A percentile compares a stretch with the other conserved stretches of the same genome.
These are phyloP conservation scores for Wickerhamomyces mucosus DNA, from an alignment of 805 yeast species.

Conservation along the genomic window DNA sequence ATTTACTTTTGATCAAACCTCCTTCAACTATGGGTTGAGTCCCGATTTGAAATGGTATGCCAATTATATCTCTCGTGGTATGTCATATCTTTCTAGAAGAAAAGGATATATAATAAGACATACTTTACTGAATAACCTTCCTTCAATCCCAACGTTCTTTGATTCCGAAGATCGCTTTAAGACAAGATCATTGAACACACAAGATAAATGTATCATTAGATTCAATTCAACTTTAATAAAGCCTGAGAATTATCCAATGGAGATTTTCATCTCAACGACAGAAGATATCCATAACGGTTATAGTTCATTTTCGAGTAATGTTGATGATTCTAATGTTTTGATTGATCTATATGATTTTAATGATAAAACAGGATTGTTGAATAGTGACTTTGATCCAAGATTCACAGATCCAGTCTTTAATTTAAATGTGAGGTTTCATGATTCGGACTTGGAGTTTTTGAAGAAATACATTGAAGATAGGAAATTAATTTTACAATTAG, in stretches of 20 bases:
- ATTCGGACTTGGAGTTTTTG: conserved; percentile 9
- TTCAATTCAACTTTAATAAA: conserved; percentile 11
- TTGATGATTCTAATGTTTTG: background rate
- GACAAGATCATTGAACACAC: conserved; percentile 11
- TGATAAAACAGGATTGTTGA: conserved; percentile 8
- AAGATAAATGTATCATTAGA: conserved; percentile 12
- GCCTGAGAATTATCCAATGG: conserved; percentile 14
- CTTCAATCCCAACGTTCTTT: conserved; percentile 11
- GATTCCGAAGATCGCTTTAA: conserved; percentile 10
- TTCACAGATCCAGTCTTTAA: conserved; percentile 15
- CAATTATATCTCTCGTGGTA: conserved; percentile 13
- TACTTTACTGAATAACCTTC: conserved; percentile 12
- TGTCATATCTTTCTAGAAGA: conserved; percentile 15
- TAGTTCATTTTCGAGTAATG: background rate
- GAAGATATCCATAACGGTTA: background rate
- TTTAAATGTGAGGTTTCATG: conserved; percentile 7
- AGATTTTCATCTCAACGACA: conserved; percentile 1
- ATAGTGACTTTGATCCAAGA: conserved; percentile 18
- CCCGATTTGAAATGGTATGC: conserved; percentile 7
- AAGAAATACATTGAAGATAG: conserved; percentile 13
- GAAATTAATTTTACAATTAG: conserved; percentile 11
- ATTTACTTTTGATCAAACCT: conserved; percentile 7
- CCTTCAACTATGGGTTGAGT: conserved; percentile 5
- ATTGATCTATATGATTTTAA: conserved; percentile 7
- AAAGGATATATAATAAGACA: conserved; percentile 10